Base-by-base conservation (phyloP, 2,329 filamentous ascomycete species). In the Harringtonia lauricola region DNA sequence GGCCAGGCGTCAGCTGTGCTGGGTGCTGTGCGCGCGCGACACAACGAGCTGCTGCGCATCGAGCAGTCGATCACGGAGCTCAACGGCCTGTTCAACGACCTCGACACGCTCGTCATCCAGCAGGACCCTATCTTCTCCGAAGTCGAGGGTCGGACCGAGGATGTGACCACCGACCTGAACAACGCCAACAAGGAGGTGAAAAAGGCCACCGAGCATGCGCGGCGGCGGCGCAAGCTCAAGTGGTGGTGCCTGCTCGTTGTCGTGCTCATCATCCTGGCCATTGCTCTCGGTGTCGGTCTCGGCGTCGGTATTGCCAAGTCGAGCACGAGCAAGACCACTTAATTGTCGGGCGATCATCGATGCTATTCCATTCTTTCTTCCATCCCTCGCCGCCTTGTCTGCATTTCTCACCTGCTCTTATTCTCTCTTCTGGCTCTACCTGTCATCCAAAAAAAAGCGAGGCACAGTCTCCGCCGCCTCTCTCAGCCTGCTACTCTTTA, bases 11-110 rank as follows among this genome's bases (percentile, higher is more conserved):
- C 72, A 41, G 79, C 80, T 15, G 78, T 87, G 8, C 77, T 90
- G 40, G 83, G 83, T 51, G 82, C 83, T 50, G 86, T 90, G 33
- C 82, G 83, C 51, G 84, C 83, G 31, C 83, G 86, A 44, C 86
- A 90, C 69, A 86, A 84, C 58, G 86, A 90, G 64, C 80, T 90
- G 50, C 76, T 86, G 64, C 78, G 77, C 61, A 90, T 92, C 53
- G 84, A 90, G 63, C 71, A 76, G 58, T 87, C 83, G 7, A 72
- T 90, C 51, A 66, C 68, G 30, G 82, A 90, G 59, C 73, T 90
- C 35, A 72, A 77, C 22, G 59, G 72, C 39, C 72, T 90, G 54
- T 88, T 87, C 67, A 69, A 80, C 51, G 79, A 89, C 55, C 76
- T 92, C 49, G 82, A 83, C 47, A 77, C 83, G 53, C 69, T 83